These are phyloP conservation scores for Phaeotremella skinneri DNA, from an alignment of 768 basidiomycete genomes.

Conservation along the genomic window DNA sequence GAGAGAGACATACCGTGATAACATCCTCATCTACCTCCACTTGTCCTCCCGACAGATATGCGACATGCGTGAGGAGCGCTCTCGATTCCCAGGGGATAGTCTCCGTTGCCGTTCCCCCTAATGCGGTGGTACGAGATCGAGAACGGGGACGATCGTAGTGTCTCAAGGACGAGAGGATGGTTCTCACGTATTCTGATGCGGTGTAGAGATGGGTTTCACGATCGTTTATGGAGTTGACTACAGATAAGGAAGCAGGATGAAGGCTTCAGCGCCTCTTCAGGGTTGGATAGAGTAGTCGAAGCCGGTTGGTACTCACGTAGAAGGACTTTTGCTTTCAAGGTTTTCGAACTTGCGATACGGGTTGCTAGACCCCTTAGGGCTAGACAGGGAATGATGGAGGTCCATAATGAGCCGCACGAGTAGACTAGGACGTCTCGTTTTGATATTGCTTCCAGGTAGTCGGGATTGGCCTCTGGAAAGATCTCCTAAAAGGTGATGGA, in stretches of 20 bases:
- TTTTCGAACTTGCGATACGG: slow-evolving; percentile 70
- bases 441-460: slow-evolving; percentile 65
- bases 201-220: slow-evolving; percentile 83
- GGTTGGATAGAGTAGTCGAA: background rate
- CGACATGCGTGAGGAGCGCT: slow-evolving; percentile 79
- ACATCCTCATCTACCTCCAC: slow-evolving; percentile 63
- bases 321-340: slow-evolving; percentile 76
- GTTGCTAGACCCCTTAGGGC: slow-evolving; percentile 75
- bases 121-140: slow-evolving; percentile 40
- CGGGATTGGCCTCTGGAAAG: slow-evolving; percentile 81
- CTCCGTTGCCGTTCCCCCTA: slow-evolving; percentile 53
- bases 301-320: slow-evolving; percentile 60
- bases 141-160: slow-evolving; percentile 28
- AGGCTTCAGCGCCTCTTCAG: too few species aligned
- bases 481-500: slow-evolving; percentile 59
- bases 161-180: slow-evolving; percentile 70
- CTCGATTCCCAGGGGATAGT: slow-evolving; percentile 61
- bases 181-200: slow-evolving; percentile 80
- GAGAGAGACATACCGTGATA: slow-evolving; percentile 59
- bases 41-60: slow-evolving; percentile 66
- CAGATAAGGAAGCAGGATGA: background rate
- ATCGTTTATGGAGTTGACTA: slow-evolving; percentile 86
- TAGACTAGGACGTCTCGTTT: slow-evolving; percentile 73
- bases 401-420: slow-evolving; percentile 93
- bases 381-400: slow-evolving; percentile 89